Evolutionary conservation across 768 basidiomycete genomes (phyloP).

Genomic region (Leccinum imitatum): DNA sequence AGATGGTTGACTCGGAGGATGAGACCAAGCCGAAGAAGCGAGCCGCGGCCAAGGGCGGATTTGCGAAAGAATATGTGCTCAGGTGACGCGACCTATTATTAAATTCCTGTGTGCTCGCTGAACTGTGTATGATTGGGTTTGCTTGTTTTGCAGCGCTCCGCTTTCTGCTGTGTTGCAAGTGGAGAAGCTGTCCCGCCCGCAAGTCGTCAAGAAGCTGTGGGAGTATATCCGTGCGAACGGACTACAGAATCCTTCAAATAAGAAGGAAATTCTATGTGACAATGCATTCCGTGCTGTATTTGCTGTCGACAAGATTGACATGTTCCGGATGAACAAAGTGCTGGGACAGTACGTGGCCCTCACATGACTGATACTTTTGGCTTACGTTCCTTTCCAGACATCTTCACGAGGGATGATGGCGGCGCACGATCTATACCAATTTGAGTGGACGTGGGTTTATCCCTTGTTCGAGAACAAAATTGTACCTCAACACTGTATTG

Average conservation of each 20-base stretch:
- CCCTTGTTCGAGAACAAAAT: conserved; percentile 6
- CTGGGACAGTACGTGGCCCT: conserved; percentile 61
- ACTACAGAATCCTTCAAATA: conserved; percentile 84
- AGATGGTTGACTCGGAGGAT: conserved; percentile 48
- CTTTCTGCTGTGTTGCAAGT: conserved; percentile 67
- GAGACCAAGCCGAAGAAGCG: conserved; percentile 53
- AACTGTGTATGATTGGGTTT: conserved; percentile 5
- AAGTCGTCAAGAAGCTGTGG: conserved; percentile 91
- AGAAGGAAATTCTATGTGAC: conserved; percentile 85
- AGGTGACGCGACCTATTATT: conserved; percentile 45
- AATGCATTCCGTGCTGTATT: conserved; percentile 70
- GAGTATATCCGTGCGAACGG: conserved; percentile 79
- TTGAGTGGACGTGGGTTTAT: background rate
- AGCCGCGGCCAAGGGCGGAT: conserved; percentile 64
- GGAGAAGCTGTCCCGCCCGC: conserved; percentile 76
- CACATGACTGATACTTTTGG: background rate
- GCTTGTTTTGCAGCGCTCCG: conserved; percentile 53
- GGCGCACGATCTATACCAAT: background rate
- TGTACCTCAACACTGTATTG: conserved; percentile 15
- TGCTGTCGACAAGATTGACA: conserved; percentile 77
- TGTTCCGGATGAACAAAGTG: conserved; percentile 95
- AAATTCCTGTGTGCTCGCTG: background rate
- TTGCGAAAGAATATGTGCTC: conserved; percentile 72
- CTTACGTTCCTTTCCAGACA: conserved; percentile 23
- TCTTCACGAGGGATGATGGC: conserved; percentile 29